Evolutionary conservation across 805 yeast species (phyloP), one percentile per base, ranked within the genome.

Genomic region (Sugiyamaella valdiviana): DNA sequence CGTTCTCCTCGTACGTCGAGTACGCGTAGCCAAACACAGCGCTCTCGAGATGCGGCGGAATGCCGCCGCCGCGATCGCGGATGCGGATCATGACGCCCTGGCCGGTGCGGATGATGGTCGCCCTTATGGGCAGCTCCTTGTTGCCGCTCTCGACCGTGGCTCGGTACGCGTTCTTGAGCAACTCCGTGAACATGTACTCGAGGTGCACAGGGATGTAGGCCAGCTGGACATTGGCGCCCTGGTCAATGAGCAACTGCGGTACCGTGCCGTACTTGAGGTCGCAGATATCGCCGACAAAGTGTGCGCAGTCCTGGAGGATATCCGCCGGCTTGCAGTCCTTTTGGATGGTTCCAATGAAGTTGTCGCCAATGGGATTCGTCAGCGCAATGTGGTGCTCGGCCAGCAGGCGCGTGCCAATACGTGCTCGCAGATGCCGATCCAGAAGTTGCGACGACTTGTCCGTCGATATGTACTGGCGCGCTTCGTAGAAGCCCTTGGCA

Each of bases 41-140:
- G 20, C 73, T 69, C 52, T 85, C 77, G 5, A 79, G 71, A 4
- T 72, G 75, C 1, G 88, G 83, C 4, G 81, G 75, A 23, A 91
- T 88, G 2, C 99, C 99, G 48, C 88, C 87, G 16, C 97, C 99
- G 50, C 77, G 76, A 67, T 91, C 99, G 39, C 95, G 73, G 29
- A 91, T 71, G 50, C 96, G 73, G 5, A 93, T 72, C 52, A 85
- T 87, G 49, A 88, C 69, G n/a, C 74, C 74, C 32, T 59, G 60
- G 39, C 69, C 68, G 5, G 70, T 63, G 45, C 71, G 73, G 22
- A 77, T 72, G 2, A 80, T 68, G 2, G 82, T 72, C 0, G 74
- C 71, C 10, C 68, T 54, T 1, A 81, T 65, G 7, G 84, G 83
- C 61, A 62, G 40, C 22, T 19, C 51, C 44, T 35, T 14, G 14